Base-by-base conservation (phyloP, 331 rosid species). In the Acacia concinna region DNA sequence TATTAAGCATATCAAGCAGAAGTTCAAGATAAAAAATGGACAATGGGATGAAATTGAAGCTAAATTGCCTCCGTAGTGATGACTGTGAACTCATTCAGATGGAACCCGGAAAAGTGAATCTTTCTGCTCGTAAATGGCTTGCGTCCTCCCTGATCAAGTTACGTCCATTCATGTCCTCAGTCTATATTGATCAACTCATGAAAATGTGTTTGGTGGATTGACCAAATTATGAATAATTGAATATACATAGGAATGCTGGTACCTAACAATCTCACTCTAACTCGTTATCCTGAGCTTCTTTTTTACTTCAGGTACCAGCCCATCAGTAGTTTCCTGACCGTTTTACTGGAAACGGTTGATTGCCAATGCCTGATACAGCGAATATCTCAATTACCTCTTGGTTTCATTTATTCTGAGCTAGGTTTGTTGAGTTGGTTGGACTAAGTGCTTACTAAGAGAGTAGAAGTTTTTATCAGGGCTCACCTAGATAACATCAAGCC, bases 31-130 rank as follows among this genome's bases (percentile, higher is more conserved):
- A 25, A 85, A 82, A 65, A 82, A 52, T n/a, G 86, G 79, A 9
- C 74, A 9, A 82, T 95, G 99, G 99, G 84, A 84, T 56, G 90
- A 88, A 69, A 43, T 91, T 66, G 96, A 92, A 85, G 89, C 93
- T 18, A 90, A 80, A 27, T 84, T 95, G 83, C 75, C 92, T 66
- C 86, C 84, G 73, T 85, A 76, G 86, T 18, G 79, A 65, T 9
- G 51, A 2, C 66, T 31, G 17, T 73, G 62, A 27, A 32, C 64
- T 37, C 59, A 18, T 77, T 54, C 59, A 18, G 79, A 76, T 37
- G 65, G 35, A 68, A 41, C 35, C 27, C 6, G 27, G 54, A 44
- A 80, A 37, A 57, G 8, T 76, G 6, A 43, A 13, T 37, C 49
- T 3, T 32, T 76, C 11, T 13, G 77, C 79, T 62, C 27, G 6